Evolutionary conservation across 129 eudicot species (phyloP).

Genomic region (Artemisia argyi): DNA sequence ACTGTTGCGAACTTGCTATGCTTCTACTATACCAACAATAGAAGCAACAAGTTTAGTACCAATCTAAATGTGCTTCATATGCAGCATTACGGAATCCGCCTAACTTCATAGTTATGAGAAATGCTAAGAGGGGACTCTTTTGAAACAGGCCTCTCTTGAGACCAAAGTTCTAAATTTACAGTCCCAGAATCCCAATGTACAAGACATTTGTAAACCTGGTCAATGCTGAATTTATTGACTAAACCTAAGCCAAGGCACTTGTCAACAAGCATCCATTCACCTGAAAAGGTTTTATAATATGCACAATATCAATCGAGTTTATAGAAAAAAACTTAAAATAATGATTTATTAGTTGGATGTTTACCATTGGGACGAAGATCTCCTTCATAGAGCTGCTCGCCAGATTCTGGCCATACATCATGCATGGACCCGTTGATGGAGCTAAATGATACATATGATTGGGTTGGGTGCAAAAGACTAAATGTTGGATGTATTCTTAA

Average conservation of each 20-base stretch:
- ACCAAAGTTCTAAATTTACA: conserved; percentile 92
- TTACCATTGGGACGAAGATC: conserved; percentile 77
- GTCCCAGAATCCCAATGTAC: conserved; percentile 82
- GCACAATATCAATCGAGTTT: not conserved
- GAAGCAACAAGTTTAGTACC: too few relatives aligned
- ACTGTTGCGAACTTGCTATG: not conserved
- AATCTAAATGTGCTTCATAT: not conserved
- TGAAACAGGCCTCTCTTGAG: conserved; percentile 89
- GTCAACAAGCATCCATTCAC: conserved; percentile 92
- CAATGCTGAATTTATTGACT: conserved; percentile 62
- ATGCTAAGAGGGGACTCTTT: conserved; percentile 62
- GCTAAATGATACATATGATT: conserved; percentile 63
- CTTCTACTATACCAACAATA: not conserved
- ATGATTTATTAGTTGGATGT: not conserved
- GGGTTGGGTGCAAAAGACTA: conserved; percentile 65
- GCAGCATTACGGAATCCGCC: not conserved
- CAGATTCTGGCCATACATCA: conserved; percentile 77
- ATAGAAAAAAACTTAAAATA: not conserved
- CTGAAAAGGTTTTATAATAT: conserved; percentile 33
- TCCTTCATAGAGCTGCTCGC: conserved; percentile 74
- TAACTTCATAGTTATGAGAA: not conserved
- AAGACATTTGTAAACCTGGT: conserved; percentile 74
- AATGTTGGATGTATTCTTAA: conserved; percentile 91
- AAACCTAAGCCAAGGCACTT: conserved; percentile 71
- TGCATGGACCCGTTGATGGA: conserved; percentile 80